Base-by-base conservation (phyloP, 2,329 filamentous ascomycete species). In the Penicillium sp. region DNA sequence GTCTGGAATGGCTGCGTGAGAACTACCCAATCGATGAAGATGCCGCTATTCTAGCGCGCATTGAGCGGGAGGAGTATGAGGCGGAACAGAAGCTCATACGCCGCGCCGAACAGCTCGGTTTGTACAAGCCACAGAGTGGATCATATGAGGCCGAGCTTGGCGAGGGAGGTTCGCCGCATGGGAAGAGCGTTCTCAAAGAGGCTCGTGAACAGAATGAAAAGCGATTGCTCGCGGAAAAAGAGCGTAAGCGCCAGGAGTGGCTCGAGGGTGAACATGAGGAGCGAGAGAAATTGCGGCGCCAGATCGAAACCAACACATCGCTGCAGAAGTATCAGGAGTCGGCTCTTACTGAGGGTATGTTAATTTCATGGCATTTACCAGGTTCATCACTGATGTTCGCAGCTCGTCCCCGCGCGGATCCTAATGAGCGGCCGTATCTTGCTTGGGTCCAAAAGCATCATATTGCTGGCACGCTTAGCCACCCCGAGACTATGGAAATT, bases 241-340 rank as follows among this genome's bases (percentile, higher is more conserved):
- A 74, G 51, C 57, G 62, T 34, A 72, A 77, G 55, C 76, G 76
- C 32, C 71, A 70, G 37, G 65, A 71, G 44, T 81, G 78, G 77
- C 69, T 79, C 23, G 63, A 69, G 8, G 73, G 73, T n/a, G 78
- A 80, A 53, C 69, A 72, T 24, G 61, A 65, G 49, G 64, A 71
- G 29, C 58, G 56, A 10, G 68, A 69, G 47, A 61, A 57, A 36
- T 18, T 68, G 31, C 55, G 58, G 47, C 61, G 52, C 14, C 60
- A 64, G 41, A 43, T 66, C 14, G 59, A 63, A 42, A 61, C 58
- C 42, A 69, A 66, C 46, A 71, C 61, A 27, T 57, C 62, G 20
- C 48, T 71, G 42, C 64, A 68, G 49, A 63, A 64, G 39, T 68
- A 63, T 41, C 60, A 69, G 29, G 63, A 65, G 16, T 50, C 60